Percentiles rank a stretch among this genome's conserved stretches.
Evolutionary conservation across 2,329 filamentous ascomycete species (phyloP).

Genomic region (Rhytidhysteron rufulum): DNA sequence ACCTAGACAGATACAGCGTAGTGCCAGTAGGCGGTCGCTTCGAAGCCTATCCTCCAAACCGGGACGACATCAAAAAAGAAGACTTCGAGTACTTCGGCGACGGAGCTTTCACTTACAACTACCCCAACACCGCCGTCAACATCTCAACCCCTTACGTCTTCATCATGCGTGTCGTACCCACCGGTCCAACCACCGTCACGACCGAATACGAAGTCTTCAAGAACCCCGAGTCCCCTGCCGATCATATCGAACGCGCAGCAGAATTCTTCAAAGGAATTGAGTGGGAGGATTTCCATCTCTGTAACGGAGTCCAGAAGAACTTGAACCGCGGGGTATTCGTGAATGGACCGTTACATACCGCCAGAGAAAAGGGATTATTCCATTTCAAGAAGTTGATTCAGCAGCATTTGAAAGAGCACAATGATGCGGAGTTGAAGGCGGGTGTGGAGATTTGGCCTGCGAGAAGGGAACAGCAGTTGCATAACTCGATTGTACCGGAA

Average conservation of each 20-base stretch:
- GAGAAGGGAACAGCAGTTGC: too few relatives aligned
- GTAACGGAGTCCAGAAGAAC: constrained; percentile 55
- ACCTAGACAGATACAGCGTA: constrained; percentile 51
- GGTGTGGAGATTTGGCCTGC: too few relatives aligned
- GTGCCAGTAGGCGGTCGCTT: too few relatives aligned
- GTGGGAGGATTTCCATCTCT: constrained; percentile 61
- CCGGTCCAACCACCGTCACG: constrained; percentile 42
- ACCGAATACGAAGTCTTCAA: constrained; percentile 62
- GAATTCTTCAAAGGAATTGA: constrained; percentile 61
- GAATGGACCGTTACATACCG: constrained; percentile 59
- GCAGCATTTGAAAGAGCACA: too few relatives aligned
- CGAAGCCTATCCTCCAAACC: too few relatives aligned
- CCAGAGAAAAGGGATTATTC: too few relatives aligned
- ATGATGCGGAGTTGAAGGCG: too few relatives aligned
- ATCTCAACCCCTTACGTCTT: constrained; percentile 52
- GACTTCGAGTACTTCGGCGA: constrained; percentile 23
- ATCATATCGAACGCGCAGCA: constrained; percentile 54
- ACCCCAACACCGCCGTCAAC: constrained; percentile 20
- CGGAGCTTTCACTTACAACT: constrained; percentile 23
- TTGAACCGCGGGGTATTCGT: constrained; percentile 57
- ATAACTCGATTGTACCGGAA: too few relatives aligned
- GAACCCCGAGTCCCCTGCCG: constrained; percentile 55
- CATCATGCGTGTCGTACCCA: constrained; percentile 58
- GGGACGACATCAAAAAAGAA: constrained; percentile 16
- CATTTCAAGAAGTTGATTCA: too few relatives aligned